Conservation (phyloP, 306 rosid species). For the Delonix regia region DNA sequence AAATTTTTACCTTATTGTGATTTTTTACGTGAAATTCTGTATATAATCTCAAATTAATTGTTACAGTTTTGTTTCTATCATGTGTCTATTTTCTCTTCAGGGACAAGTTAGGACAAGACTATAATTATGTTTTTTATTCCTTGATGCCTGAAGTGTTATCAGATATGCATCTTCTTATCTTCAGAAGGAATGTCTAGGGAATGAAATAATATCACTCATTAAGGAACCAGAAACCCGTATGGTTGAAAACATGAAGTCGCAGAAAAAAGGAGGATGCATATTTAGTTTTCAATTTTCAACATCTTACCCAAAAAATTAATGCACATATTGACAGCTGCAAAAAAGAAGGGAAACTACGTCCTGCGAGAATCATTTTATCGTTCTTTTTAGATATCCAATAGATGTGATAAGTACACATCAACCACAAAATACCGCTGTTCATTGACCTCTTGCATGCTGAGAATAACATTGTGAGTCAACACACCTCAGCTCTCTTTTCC, state of each 20-base stretch:
- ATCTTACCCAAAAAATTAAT: background rate
- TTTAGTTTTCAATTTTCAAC: background rate
- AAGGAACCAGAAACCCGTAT: too few relatives aligned
- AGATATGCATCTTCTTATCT: background rate
- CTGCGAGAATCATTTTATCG: background rate
- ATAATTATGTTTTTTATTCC: background rate
- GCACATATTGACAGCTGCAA: background rate
- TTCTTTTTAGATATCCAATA: background rate
- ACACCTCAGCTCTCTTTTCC: too few relatives aligned
- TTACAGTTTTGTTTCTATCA: too few relatives aligned
- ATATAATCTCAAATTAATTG: too few relatives aligned
- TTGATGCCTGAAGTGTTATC: too few relatives aligned
- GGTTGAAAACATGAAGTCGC: background rate
- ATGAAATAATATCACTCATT: background rate
- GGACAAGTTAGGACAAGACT: background rate
- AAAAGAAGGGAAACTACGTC: background rate
- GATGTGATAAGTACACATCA: background rate
- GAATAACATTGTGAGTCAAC: background rate
- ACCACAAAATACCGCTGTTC: background rate
- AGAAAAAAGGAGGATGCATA: background rate
- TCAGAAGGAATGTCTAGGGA: background rate
- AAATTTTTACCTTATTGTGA: too few relatives aligned
- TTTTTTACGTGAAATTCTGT: too few relatives aligned
- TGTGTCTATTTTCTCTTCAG: too few relatives aligned
- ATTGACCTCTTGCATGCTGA: background rate